phyloP scores from a whole-genome alignment of 2,329 filamentous ascomycete species.

The Exophiala xenobiotica region DNA sequence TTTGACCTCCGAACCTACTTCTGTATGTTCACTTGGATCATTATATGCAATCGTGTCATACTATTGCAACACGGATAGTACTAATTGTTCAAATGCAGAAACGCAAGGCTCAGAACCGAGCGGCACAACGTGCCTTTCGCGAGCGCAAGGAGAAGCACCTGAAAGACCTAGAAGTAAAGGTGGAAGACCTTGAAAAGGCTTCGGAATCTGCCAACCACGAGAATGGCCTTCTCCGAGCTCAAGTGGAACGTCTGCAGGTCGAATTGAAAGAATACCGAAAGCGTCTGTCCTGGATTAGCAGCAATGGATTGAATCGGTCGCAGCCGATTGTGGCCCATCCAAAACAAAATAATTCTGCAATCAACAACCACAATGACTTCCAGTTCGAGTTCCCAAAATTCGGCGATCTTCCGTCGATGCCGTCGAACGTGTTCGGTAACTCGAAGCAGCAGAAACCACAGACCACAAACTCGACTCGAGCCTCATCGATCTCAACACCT shows the following conservation, averaged over 20 bases:
- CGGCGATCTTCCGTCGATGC: slow-evolving; percentile 61
- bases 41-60: no score
- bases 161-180: slow-evolving; percentile 55
- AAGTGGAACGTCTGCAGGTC: slow-evolving; percentile 80
- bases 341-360: slow-evolving; percentile 45
- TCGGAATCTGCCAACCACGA: slow-evolving; percentile 82
- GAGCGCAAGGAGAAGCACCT: slow-evolving; percentile 85
- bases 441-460: slow-evolving; percentile 10
- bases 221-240: slow-evolving; percentile 77
- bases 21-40: slow-evolving; percentile 62
- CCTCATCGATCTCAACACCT: slow-evolving; percentile 10
- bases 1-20: slow-evolving; percentile 89
- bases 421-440: slow-evolving; percentile 20
- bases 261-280: slow-evolving; percentile 92
- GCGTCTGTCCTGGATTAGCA: slow-evolving; percentile 66
- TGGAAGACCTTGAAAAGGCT: slow-evolving; percentile 69
- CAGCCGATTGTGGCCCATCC: slow-evolving; percentile 40
- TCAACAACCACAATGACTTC: slow-evolving; percentile 73
- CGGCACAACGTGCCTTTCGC: slow-evolving; percentile 87
- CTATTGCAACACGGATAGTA: not conserved
- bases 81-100: slow-evolving; percentile 38
- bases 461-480: slow-evolving; percentile 5
- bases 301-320: slow-evolving; percentile 47
- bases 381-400: slow-evolving; percentile 97
- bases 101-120: slow-evolving; percentile 87